Evolutionary conservation across 2,329 filamentous ascomycete genomes (phyloP), one percentile per base, ranked within the genome.

Genomic region (Claviceps paspali): DNA sequence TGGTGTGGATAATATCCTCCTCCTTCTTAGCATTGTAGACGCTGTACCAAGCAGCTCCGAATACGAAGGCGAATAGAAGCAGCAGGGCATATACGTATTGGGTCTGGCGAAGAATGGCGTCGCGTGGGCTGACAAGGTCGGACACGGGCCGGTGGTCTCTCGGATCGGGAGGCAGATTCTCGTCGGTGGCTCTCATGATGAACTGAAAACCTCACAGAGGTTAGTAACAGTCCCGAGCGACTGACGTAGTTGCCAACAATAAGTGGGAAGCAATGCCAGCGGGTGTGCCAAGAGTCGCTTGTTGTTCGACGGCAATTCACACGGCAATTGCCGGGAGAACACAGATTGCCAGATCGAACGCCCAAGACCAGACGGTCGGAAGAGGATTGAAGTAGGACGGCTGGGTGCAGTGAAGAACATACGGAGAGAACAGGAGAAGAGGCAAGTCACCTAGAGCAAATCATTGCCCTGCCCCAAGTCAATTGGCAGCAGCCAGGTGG

Each of bases 51-150:
- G 64, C 65, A 31, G 68, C 65, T 38, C 65, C 56, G 28, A 62
- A 44, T 42, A 74, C 57, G 48, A 76, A 72, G 15, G 65, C 55
- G 26, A 65, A 36, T 11, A 75, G 62, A 31, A 76, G 61, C n/a
- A 69, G 47, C 38, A 64, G 56, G 11, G 69, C 62, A 46, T 73
- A 73, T 35, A 67, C 50, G 40, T 70, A 64, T 52, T 73, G 64
- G 7, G 65, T 62, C 29, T 57, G 49, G 39, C 57, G 56, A 45
- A 69, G 59, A 31, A 69, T 53, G 38, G 51, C 50, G 51, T 69
- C 64, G 47, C 58, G 56, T 24, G 29, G 14, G 12, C 51, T 45
- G 42, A 49, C 39, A 31, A 46, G 42, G 39, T 52, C 47, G 36
- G 38, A 34, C 31, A 36, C 44, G 38, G 45, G 39, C 41, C 51